Evolutionary conservation across 371 early-diverging fungal species (phyloP), one percentile per base, ranked within the genome.

Genomic region (Rhizopus microsporus): DNA sequence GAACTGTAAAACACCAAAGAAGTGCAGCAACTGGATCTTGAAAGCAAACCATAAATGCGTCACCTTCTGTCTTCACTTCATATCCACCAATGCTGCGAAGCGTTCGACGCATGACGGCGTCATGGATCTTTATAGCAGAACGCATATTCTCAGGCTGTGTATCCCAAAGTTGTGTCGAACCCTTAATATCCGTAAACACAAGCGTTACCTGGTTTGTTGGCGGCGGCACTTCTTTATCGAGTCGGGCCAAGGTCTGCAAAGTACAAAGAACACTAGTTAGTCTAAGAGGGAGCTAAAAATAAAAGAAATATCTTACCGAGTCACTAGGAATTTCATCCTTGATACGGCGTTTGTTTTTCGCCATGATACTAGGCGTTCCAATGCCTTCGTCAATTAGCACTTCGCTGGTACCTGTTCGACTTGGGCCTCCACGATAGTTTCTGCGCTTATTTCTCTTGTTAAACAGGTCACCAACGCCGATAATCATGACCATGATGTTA

Each of bases 51-150:
- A 96, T 95, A 66, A 96, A 92, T 1, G 95, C 95, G 68, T 97
- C 98, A 38, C 98, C 98, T 81, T 97, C 98, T 3, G 95, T 96
- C 69, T 96, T 96, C 49, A 97, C 98, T 69, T 97, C 98, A 64
- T 96, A 97, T 15, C 98, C 98, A 35, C 94, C 94, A 38, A 89
- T 86, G 39, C 83, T 84, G 44, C 91, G 81, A 42, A 97, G 75
- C 33, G 89, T 84, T 45, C 90, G 82, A 7, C 96, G 82, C 93
- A 97, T 93, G 4, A 89, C 82, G 9, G 69, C 63, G 71, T 95
- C 94, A 71, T 97, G 97, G 23, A 88, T 86, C 69, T 92, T 90
- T 71, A 94, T 91, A 5, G 96, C 93, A 17, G 85, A 81, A 45
- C 89, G 83, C 97, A 97, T 97, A 4, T 92, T 91, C 23, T 83